Evolutionary conservation across 2,329 filamentous ascomycete species (phyloP).

Genomic region (Alternaria tenuissima): DNA sequence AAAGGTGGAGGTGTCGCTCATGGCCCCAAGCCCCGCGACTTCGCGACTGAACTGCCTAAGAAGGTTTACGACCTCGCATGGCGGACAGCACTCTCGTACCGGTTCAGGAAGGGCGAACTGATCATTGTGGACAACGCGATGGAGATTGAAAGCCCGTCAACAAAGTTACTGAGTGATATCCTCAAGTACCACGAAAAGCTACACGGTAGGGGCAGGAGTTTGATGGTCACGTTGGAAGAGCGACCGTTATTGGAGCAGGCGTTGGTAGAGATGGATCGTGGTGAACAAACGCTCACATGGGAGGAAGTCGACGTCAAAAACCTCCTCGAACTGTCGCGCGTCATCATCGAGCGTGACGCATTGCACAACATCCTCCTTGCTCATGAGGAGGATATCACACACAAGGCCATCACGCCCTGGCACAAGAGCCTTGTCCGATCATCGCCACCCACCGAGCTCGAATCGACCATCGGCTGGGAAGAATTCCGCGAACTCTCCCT

Average conservation of each 20-base stretch:
- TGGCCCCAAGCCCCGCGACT: conserved; percentile 92
- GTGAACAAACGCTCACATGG: conserved; percentile 72
- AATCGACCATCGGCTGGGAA: conserved; percentile 37
- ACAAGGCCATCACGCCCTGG: conserved; percentile 32
- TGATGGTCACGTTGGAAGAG: conserved; percentile 41
- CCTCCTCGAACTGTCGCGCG: conserved; percentile 80
- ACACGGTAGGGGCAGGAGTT: conserved; percentile 35
- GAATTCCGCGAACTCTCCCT: conserved; percentile 39
- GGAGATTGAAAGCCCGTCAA: conserved; percentile 71
- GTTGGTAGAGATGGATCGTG: conserved; percentile 71
- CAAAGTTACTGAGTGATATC: conserved; percentile 71
- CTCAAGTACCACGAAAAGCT: conserved; percentile 71
- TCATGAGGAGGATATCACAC: conserved; percentile 42
- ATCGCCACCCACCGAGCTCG: conserved; percentile 31
- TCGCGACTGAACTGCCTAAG: conserved; percentile 79
- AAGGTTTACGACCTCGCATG: conserved; percentile 97
- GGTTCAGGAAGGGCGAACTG: conserved; percentile 86
- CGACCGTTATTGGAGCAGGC: conserved; percentile 68
- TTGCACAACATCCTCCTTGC: conserved; percentile 73
- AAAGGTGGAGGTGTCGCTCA: conserved; percentile 86
- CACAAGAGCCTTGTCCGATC: conserved; percentile 29
- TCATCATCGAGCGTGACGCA: conserved; percentile 86
- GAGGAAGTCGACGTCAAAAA: conserved; percentile 96
- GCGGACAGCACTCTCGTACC: conserved; percentile 91
- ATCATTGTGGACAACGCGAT: conserved; percentile 82